Base-by-base conservation (phyloP, 495 filamentous ascomycete genomes). In the Neurospora discreta region DNA sequence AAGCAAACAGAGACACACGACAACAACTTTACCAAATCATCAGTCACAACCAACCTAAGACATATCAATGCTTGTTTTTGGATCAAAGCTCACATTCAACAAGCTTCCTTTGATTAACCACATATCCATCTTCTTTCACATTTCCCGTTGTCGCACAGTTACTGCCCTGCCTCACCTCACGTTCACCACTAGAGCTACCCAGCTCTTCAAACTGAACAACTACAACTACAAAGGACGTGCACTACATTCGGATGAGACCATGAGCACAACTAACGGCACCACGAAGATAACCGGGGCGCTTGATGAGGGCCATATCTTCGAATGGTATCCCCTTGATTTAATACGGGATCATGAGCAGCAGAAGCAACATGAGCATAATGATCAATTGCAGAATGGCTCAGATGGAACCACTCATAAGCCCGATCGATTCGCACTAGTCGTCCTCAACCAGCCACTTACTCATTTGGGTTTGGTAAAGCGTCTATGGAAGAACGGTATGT, bases 391-490 rank as follows among this genome's bases (percentile, higher is more conserved):
- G 3, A 36, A 36, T 5, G 33, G 33, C 33, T 36, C 33, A 13
- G 33, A 60, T 15, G 23, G 52, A 33, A 33, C 52, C 52, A 71
- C 8, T 71, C 72, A 39, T 68, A 75, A 41, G n/a, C 40, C 75
- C 6, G 67, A 71, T 7, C 20, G 71, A 41, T 91, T 88, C 74
- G 89, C 87, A 2, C 81, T 94, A 30, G 75, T 94, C 38, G 79
- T 93, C 15, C 84, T 94, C 43, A 92, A 95, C 77, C 89, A 92
- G 73, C 90, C 90, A 44, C 87, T 94, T 69, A 84, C 85, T 3
- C 80, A 87, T 78, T 83, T 81, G 74, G 75, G 65, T 74, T 81
- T 80, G 78, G 83, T 85, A 71, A 76, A 74, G 39, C 82, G 83
- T 30, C 77, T 92, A 7, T 89, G 87, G 84, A 80, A 83, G 71